phyloP scores from a whole-genome alignment of 75 land plant species.

The Cupressus sempervirens region DNA sequence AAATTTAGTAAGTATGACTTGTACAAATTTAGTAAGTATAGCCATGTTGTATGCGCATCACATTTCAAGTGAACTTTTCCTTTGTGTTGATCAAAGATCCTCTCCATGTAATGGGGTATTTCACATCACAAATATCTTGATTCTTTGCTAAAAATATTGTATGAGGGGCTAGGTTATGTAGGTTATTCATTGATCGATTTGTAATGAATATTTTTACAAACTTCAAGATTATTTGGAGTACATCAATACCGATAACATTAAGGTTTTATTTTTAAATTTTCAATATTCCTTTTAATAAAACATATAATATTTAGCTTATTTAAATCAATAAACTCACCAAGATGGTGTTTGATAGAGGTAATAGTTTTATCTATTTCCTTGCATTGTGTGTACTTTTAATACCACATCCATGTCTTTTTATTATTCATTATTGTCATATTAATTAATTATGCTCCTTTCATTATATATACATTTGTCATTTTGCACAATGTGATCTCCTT shows the following conservation, averaged over 20 bases:
- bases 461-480: no score
- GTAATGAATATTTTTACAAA: background rate
- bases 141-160: background rate
- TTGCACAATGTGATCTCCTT: no score
- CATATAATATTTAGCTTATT: background rate
- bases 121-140: constrained; percentile 70
- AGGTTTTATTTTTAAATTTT: background rate
- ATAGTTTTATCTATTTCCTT: no score
- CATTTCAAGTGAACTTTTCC: constrained; percentile 61
- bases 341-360: no score
- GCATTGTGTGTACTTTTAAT: no score
- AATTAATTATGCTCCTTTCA: no score
- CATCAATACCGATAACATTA: background rate
- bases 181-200: background rate
- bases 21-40: no score
- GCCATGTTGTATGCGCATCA: constrained; percentile 77
- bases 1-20: no score
- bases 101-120: constrained; percentile 65
- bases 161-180: background rate
- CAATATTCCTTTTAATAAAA: background rate
- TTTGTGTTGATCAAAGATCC: constrained; percentile 69
- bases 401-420: no score
- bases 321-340: no score
- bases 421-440: no score
- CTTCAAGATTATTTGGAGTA: background rate